Evolutionary conservation across 169 alveolate genomes (phyloP).

Genomic region (Cryptosporidium meleagridis): DNA sequence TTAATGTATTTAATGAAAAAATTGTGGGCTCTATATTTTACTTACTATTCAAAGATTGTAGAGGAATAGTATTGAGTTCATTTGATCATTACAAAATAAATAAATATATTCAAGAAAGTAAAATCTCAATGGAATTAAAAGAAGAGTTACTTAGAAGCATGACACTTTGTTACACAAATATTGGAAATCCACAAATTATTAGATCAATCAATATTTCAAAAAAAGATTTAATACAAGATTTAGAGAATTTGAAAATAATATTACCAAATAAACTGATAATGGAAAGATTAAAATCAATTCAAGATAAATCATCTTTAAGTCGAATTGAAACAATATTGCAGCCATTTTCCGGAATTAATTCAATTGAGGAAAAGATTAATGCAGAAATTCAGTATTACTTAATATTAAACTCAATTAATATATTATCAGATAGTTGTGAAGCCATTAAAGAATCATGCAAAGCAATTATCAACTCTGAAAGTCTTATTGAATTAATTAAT

Average conservation of each 20-base stretch:
- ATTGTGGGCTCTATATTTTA: slow-evolving; percentile 6
- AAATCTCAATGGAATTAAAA: slow-evolving; percentile 19
- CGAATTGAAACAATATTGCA: slow-evolving; percentile 8
- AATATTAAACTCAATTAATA: slow-evolving; percentile 24
- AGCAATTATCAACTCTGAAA: slow-evolving; percentile 54
- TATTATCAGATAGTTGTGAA: slow-evolving; percentile 34
- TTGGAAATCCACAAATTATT: slow-evolving; percentile 49
- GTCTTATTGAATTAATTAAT: slow-evolving; percentile 51
- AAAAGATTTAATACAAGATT: slow-evolving; percentile 38
- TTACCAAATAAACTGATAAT: slow-evolving; percentile 5
- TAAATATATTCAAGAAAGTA: slow-evolving; percentile 21
- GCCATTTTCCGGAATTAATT: slow-evolving; percentile 27
- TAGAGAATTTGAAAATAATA: slow-evolving; percentile 4
- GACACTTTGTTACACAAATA: slow-evolving; percentile 60
- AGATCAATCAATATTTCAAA: slow-evolving; percentile 5
- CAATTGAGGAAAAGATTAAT: slow-evolving; percentile 39
- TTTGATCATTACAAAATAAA: slow-evolving; percentile 48
- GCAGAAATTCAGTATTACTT: slow-evolving; percentile 45
- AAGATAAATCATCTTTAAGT: slow-evolving; percentile 1
- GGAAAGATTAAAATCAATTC: slow-evolving; percentile 8
- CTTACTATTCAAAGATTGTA: slow-evolving; percentile 3
- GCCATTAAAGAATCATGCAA: slow-evolving; percentile 40
- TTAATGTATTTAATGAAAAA: background rate
- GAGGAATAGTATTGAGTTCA: slow-evolving; percentile 41
- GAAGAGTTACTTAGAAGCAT: slow-evolving; percentile 64